Percentiles rank a stretch among this genome's conserved stretches.
These are phyloP conservation scores for Erythrobasidium hasegawianum DNA, from an alignment of 1,284 basidiomycete species.

Conservation along the genomic window DNA sequence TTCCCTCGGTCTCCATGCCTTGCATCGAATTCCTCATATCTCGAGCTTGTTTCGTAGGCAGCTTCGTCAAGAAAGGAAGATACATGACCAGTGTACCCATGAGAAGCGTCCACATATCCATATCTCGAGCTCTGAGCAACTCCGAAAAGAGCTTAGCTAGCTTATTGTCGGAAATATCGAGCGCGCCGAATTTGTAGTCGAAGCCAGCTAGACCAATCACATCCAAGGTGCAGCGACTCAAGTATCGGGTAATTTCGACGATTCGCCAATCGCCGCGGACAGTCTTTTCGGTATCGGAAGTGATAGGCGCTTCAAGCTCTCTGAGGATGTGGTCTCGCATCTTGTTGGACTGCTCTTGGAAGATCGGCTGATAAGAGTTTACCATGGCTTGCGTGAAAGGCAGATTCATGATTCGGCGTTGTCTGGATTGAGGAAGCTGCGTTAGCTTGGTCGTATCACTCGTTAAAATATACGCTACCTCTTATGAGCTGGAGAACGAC, in stretches of 20 bases:
- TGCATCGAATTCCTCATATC: neutral
- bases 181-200: conserved; percentile 15
- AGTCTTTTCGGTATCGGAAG: neutral
- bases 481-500: too few relatives aligned
- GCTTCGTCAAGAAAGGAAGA: conserved; percentile 9
- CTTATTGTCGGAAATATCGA: conserved; percentile 22
- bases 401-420: conserved; percentile 6
- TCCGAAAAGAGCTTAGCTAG: conserved; percentile 15
- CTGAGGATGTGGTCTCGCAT: conserved; percentile 46
- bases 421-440: neutral
- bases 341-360: conserved; percentile 61
- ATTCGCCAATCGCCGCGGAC: conserved; percentile 36
- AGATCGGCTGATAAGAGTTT: conserved; percentile 54
- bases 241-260: conserved; percentile 39
- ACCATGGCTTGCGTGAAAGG: conserved; percentile 23
- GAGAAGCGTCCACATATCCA: neutral
- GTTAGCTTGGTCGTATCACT: too few relatives aligned
- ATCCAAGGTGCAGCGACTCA: conserved; percentile 36
- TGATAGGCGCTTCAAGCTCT: neutral
- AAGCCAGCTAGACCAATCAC: conserved; percentile 35
- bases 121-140: conserved; percentile 15
- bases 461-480: too few relatives aligned
- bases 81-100: neutral
- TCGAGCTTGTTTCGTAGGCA: neutral
- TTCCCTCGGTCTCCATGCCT: conserved; percentile 14